Conservation (phyloP, 139 green algal species). For the Volvox africanus region DNA sequence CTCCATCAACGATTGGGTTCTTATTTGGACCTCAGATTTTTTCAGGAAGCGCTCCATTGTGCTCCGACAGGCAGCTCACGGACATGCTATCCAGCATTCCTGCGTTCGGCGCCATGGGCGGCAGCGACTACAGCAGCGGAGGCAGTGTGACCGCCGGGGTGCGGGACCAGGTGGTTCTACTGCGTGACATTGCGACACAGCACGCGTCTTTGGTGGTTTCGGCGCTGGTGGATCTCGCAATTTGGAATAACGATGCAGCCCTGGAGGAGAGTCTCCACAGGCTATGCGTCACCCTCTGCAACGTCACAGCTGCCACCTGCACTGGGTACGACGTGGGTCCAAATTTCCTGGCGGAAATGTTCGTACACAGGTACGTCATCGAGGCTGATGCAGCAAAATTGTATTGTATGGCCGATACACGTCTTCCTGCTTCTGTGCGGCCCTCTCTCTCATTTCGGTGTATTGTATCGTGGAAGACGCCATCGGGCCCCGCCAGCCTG, state of each 20-base stretch:
- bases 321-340: background rate
- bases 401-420: too few relatives aligned
- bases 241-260: background rate
- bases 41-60: too few relatives aligned
- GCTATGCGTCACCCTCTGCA: background rate
- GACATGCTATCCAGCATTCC: background rate
- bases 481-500: too few relatives aligned
- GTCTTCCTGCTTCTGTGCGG: too few relatives aligned
- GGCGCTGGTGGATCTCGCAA: conserved; percentile 28
- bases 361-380: background rate
- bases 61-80: background rate
- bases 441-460: too few relatives aligned
- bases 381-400: too few relatives aligned
- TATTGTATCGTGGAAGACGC: too few relatives aligned
- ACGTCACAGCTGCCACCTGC: background rate
- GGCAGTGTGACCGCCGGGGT: background rate
- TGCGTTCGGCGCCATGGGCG: background rate
- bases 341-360: background rate
- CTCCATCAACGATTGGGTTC: too few relatives aligned
- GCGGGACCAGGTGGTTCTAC: background rate
- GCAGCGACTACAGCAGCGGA: background rate
- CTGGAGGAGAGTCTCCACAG: conserved; percentile 1
- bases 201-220: conserved; percentile 27
- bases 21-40: too few relatives aligned
- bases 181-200: background rate